These are phyloP conservation scores for Malus sylvestris DNA, from an alignment of 306 rosid genomes.

Conservation along the genomic window DNA sequence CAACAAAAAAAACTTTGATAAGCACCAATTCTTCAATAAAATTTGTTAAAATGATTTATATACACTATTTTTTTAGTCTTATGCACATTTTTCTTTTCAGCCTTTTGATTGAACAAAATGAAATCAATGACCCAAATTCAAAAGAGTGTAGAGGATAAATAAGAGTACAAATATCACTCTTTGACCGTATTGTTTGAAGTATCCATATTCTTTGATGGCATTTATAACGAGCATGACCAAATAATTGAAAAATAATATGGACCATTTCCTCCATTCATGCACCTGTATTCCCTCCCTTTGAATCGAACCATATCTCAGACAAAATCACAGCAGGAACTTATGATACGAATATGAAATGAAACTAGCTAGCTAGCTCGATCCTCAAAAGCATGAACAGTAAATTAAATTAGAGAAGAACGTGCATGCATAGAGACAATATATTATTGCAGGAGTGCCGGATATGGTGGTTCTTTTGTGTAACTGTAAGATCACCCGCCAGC, in stretches of 20 bases:
- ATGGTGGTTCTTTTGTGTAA: conserved; percentile 2
- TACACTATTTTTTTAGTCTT: not conserved
- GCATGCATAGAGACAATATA: not conserved
- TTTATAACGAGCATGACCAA: not conserved
- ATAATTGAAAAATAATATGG: not conserved
- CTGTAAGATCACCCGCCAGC: conserved; percentile 9
- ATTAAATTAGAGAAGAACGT: not conserved
- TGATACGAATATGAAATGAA: not conserved
- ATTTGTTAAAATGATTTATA: not conserved
- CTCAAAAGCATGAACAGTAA: not conserved
- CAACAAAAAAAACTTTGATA: no score
- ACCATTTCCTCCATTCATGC: not conserved
- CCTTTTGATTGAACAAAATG: no score
- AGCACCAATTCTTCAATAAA: not conserved
- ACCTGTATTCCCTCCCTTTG: not conserved
- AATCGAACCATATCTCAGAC: not conserved
- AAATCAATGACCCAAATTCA: not conserved
- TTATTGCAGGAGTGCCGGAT: conserved; percentile 7
- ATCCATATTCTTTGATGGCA: not conserved
- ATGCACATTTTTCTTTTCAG: not conserved
- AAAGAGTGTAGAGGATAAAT: no score
- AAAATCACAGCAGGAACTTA: not conserved
- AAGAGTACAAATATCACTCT: not conserved
- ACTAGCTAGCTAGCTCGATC: not conserved
- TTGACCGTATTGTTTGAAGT: not conserved